These are phyloP conservation scores for Pichia membranifaciens DNA, from an alignment of 805 yeast species.

Conservation along the genomic window DNA sequence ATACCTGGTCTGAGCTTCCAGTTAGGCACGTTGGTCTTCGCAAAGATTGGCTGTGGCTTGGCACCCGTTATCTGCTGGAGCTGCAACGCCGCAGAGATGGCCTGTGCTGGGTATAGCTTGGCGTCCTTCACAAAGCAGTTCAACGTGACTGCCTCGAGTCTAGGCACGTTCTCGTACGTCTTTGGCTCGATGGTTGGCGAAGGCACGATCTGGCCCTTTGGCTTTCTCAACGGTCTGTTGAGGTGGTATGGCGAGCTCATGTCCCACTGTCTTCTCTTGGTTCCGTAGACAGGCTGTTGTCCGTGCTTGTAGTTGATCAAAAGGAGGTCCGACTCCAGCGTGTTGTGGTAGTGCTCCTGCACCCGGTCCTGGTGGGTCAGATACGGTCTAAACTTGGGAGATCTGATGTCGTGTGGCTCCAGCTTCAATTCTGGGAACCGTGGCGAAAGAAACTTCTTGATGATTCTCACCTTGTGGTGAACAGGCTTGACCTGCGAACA, in stretches of 20 bases:
- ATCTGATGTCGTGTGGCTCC: constrained; percentile 68
- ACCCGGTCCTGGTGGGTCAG: constrained; percentile 77
- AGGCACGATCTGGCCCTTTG: constrained; percentile 68
- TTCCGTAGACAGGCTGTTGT: constrained; percentile 49
- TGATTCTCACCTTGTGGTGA: constrained; percentile 78
- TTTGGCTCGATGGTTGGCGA: constrained; percentile 69
- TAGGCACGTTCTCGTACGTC: constrained; percentile 66
- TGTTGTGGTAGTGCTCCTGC: constrained; percentile 66
- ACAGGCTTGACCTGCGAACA: constrained; percentile 82
- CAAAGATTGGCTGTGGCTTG: constrained; percentile 67
- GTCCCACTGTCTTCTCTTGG: constrained; percentile 78
- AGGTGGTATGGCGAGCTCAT: constrained; percentile 83
- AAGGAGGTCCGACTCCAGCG: constrained; percentile 69
- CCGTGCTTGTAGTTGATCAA: constrained; percentile 72
- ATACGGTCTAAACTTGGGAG: constrained; percentile 71
- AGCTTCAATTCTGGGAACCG: constrained; percentile 61
- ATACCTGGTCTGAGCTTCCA: constrained; percentile 87
- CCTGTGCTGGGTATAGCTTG: constrained; percentile 61
- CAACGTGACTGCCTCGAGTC: constrained; percentile 57
- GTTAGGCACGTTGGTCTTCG: constrained; percentile 72
- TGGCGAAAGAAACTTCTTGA: constrained; percentile 70
- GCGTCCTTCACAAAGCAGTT: constrained; percentile 76
- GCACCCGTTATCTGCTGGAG: constrained; percentile 92
- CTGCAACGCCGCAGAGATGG: constrained; percentile 71
- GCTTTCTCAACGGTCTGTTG: constrained; percentile 72